Percentiles rank a stretch among this genome's conserved stretches.
Conservation (phyloP, 108 stramenopile species). For the Nitzschia inconspicua region DNA sequence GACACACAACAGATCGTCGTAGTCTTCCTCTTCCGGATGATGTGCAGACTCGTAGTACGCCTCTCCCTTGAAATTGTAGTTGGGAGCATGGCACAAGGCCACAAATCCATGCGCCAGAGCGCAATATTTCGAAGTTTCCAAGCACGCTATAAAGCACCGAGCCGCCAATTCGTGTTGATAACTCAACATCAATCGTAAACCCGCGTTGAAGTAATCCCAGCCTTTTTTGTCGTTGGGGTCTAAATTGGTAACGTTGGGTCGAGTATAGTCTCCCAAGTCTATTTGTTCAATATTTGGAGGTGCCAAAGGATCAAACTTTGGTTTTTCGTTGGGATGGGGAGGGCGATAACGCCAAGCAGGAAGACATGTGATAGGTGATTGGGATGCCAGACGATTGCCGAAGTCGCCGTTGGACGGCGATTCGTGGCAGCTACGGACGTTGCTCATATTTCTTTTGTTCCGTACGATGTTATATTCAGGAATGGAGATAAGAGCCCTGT, state of each 20-base stretch:
- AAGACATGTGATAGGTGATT: no score
- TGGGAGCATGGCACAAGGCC: conserved; percentile 79
- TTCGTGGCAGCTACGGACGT: no score
- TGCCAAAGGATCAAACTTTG: no score
- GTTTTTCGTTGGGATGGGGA: no score
- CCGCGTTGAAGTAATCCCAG: conserved; percentile 67
- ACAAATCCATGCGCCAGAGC: conserved; percentile 79
- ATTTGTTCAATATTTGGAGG: conserved; percentile 21
- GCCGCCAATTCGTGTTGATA: conserved; percentile 83
- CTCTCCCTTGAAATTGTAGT: conserved; percentile 87
- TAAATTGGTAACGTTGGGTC: conserved; percentile 64
- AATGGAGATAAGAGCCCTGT: no score
- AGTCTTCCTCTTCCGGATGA: conserved; percentile 50
- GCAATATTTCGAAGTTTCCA: conserved; percentile 60
- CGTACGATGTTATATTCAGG: no score
- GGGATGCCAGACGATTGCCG: no score
- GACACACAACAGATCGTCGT: conserved; percentile 43
- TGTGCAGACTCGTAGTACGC: conserved; percentile 79
- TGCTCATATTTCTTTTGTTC: no score
- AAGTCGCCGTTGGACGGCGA: no score
- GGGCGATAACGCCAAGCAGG: no score
- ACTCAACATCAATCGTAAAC: conserved; percentile 58
- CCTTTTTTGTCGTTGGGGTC: conserved; percentile 52
- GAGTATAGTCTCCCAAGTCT: conserved; percentile 58
- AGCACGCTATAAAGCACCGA: conserved; percentile 62